Evolutionary conservation across 148 eudicot genomes (phyloP), one percentile per base, ranked within the genome.

Genomic region (Fagopyrum esculentum): DNA sequence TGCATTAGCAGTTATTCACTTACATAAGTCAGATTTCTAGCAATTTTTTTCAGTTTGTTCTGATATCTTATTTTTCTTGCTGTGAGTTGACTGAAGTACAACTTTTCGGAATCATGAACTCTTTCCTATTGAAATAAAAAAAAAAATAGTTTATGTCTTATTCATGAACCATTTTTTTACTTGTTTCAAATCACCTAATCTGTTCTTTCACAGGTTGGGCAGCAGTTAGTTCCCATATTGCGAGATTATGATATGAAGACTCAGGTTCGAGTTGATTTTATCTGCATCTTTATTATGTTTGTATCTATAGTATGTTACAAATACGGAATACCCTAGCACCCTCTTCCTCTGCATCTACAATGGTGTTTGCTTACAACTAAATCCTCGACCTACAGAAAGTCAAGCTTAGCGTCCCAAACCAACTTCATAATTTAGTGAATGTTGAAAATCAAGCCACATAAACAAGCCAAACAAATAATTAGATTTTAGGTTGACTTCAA

Each of bases 181-280:
- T 40, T 5, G 9, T 40, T 66, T 66, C 71, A 43, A 4, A 30
- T 63, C 19, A 12, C 13, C 19, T 66, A 66, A 40, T 66, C 9
- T 35, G 71, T 66, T 66, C 43, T 54, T 45, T 82, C 78, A 71
- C 89, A 93, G 98, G 93, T 92, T 26, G 82, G 79, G 49, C 78
- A 88, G 82, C 97, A 96, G 56, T 83, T 96, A 59, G 98, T 88
- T 81, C 88, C 87, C 54, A 79, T 86, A 69, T 86, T 96, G 49
- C 82, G 81, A 69, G 85, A 90, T 78, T 89, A 96, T 83, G 83
- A 86, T 74, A 84, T 86, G 90, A 89, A 90, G 81, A 89, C 98
- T 57, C 99, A 96, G 89, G 97, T 84, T 76, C 78, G 81, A 29
- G 55, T 84, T 81, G 35, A 29, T 56, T 74, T 11, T 63, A 13